A percentile compares a stretch with the other conserved stretches of the same genome.
These are phyloP conservation scores for Serendipita vermifera DNA, from an alignment of 768 basidiomycete genomes.

Conservation along the genomic window DNA sequence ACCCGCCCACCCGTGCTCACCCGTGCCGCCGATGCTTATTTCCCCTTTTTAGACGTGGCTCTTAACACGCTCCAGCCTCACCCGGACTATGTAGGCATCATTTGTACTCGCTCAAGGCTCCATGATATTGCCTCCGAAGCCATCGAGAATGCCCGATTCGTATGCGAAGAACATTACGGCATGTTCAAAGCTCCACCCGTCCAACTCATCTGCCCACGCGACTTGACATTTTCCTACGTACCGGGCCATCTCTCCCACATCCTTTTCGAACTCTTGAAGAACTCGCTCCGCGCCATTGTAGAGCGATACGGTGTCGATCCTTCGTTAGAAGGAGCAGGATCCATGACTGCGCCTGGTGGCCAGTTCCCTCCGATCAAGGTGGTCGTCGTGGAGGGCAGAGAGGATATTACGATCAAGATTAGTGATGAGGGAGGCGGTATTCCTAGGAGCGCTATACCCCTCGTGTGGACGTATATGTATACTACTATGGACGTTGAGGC, in stretches of 20 bases:
- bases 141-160: slow-evolving; percentile 80
- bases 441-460: slow-evolving; percentile 64
- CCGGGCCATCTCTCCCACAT: slow-evolving; percentile 96
- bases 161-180: slow-evolving; percentile 46
- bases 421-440: slow-evolving; percentile 96
- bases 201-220: slow-evolving; percentile 82
- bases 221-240: slow-evolving; percentile 85
- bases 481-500: slow-evolving; percentile 50
- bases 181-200: slow-evolving; percentile 95
- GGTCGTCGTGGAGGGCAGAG: slow-evolving; percentile 68
- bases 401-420: slow-evolving; percentile 99
- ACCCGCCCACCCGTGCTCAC: slow-evolving; percentile 10
- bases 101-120: slow-evolving; percentile 81
- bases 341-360: neutral
- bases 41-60: slow-evolving; percentile 56
- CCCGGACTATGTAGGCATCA: slow-evolving; percentile 89
- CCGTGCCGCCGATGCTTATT: slow-evolving; percentile 2
- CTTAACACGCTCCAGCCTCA: slow-evolving; percentile 86
- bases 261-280: slow-evolving; percentile 92
- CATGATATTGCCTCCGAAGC: slow-evolving; percentile 98
- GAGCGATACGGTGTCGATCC: slow-evolving; percentile 77
- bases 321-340: slow-evolving; percentile 59
- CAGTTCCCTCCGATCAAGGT: slow-evolving; percentile 48
- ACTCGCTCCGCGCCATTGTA: slow-evolving; percentile 92
- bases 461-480: slow-evolving; percentile 99